Percentiles rank a stretch among this genome's conserved stretches.
Conservation (phyloP, 176 grass and related monocot species). For the Oryza brachyantha region DNA sequence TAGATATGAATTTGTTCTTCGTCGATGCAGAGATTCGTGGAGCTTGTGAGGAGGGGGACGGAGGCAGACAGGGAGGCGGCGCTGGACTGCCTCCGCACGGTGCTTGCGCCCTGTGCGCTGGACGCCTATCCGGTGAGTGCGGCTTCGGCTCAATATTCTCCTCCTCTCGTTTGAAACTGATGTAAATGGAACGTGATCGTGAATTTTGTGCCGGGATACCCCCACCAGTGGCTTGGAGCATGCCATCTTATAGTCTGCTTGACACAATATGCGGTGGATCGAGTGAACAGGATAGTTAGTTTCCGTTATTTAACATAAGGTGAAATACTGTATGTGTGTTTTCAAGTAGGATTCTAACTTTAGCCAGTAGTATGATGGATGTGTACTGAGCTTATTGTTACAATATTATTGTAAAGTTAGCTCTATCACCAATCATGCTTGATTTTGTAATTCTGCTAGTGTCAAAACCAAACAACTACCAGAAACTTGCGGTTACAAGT, state of each 20-base stretch:
- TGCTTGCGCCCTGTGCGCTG: conserved; percentile 84
- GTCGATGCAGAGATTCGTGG: conserved; percentile 81
- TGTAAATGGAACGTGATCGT: neutral
- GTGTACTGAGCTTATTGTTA: neutral
- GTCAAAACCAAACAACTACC: neutral
- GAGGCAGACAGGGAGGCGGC: conserved; percentile 62
- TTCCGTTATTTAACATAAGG: neutral
- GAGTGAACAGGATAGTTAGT: neutral
- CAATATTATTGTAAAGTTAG: neutral
- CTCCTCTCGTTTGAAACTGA: neutral
- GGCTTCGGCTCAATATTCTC: neutral
- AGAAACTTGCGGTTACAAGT: neutral
- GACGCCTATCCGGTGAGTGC: conserved; percentile 85
- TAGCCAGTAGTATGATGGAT: neutral
- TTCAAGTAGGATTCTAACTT: neutral
- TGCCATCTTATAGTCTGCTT: neutral
- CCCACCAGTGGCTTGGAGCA: neutral
- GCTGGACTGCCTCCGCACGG: conserved; percentile 71
- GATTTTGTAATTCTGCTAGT: neutral
- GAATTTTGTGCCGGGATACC: neutral
- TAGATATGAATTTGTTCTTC: neutral
- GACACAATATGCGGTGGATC: neutral
- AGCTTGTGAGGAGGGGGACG: conserved; percentile 77
- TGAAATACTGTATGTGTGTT: neutral
- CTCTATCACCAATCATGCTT: neutral